These are phyloP conservation scores for Lecanoromycetidae sp. DNA, from an alignment of 2,329 filamentous ascomycete species.

Conservation along the genomic window DNA sequence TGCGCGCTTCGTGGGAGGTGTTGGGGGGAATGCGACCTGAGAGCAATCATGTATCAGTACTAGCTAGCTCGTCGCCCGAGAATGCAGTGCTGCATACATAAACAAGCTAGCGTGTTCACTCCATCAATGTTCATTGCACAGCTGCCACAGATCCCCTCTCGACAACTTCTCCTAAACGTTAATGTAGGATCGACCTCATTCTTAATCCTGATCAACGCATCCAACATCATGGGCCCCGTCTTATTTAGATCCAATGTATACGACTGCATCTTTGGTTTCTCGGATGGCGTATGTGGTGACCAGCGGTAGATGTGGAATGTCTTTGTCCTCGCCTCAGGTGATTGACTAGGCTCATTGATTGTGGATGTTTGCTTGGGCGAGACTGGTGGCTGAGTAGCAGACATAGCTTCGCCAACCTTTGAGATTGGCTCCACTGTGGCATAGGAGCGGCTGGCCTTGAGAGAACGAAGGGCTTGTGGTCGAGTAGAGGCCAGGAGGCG, in stretches of 20 bases:
- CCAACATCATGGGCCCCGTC: slow-evolving; percentile 96
- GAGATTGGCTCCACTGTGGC: slow-evolving; percentile 33
- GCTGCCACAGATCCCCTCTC: slow-evolving; percentile 96
- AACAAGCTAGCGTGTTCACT: slow-evolving; percentile 90
- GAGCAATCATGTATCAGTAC: slow-evolving; percentile 11
- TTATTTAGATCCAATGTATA: slow-evolving; percentile 96
- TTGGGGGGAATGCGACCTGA: slow-evolving; percentile 87
- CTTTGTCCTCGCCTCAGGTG: slow-evolving; percentile 57
- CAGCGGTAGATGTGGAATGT: slow-evolving; percentile 98
- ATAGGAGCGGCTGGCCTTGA: slow-evolving; percentile 34
- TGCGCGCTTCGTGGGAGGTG: slow-evolving; percentile 67
- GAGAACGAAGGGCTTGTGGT: slow-evolving; percentile 30
- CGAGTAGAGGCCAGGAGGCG: slow-evolving; percentile 30
- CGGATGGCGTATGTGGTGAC: slow-evolving; percentile 84
- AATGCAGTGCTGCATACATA: slow-evolving; percentile 58
- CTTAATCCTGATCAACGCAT: slow-evolving; percentile 96
- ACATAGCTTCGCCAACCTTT: slow-evolving; percentile 23
- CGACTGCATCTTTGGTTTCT: slow-evolving; percentile 90
- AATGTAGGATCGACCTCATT: slow-evolving; percentile 95
- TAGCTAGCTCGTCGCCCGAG: neutral
- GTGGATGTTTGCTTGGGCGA: slow-evolving; percentile 46
- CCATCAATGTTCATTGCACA: slow-evolving; percentile 99
- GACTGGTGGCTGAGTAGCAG: slow-evolving; percentile 25
- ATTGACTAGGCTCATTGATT: slow-evolving; percentile 47
- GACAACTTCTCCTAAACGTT: slow-evolving; percentile 89